Evolutionary conservation across 1,284 basidiomycete genomes (phyloP).

Genomic region (Exobasidium cylindrosporum): DNA sequence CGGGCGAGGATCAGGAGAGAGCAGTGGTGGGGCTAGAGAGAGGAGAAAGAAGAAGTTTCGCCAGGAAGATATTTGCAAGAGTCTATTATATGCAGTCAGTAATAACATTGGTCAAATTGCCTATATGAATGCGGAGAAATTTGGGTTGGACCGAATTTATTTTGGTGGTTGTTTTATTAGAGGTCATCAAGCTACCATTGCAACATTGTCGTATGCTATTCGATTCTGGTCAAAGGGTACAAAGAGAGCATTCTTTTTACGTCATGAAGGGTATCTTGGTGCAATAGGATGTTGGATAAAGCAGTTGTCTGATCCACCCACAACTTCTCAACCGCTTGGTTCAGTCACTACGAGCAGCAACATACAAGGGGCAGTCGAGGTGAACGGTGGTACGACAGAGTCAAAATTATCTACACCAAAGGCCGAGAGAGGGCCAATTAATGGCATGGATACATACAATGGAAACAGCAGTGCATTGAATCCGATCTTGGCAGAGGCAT

Average conservation of each 20-base stretch:
- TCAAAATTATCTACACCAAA: background rate
- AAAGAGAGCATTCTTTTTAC: constrained; percentile 88
- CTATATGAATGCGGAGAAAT: constrained; percentile 99
- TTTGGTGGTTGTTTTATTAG: constrained; percentile 99
- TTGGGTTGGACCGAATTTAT: constrained; percentile 92
- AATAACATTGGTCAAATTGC: constrained; percentile 99
- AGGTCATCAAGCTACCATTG: constrained; percentile 94
- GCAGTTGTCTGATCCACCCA: constrained; percentile 28
- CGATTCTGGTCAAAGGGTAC: constrained; percentile 99
- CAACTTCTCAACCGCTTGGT: background rate
- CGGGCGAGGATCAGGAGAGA: constrained; percentile 15
- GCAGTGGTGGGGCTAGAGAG: constrained; percentile 11
- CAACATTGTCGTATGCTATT: constrained; percentile 96
- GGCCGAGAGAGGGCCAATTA: background rate
- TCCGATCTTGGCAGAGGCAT: constrained; percentile 28
- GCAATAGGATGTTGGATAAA: constrained; percentile 58
- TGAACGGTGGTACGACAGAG: background rate
- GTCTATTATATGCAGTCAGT: constrained; percentile 85
- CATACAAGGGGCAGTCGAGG: background rate
- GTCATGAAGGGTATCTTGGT: constrained; percentile 96
- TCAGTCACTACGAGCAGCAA: background rate
- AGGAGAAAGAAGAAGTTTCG: constrained; percentile 68
- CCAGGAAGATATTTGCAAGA: constrained; percentile 87
- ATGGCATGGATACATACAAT: too few relatives aligned
- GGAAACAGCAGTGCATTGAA: background rate